Evolutionary conservation across 768 basidiomycete genomes (phyloP).

Genomic region (Calocybe indica): DNA sequence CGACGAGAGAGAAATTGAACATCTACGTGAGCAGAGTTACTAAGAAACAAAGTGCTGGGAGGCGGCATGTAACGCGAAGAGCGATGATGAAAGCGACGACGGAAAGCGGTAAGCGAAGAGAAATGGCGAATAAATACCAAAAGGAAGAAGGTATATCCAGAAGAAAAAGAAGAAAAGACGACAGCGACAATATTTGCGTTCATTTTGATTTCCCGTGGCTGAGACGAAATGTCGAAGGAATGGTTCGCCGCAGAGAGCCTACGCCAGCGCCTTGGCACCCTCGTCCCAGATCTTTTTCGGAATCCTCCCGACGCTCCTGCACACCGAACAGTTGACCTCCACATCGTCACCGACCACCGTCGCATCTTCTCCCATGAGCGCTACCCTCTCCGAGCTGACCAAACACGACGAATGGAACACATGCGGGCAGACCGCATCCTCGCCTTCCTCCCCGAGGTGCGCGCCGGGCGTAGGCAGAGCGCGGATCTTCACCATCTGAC

Average conservation of each 20-base stretch:
- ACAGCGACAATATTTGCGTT: too few species aligned
- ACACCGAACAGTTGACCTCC: constrained; percentile 73
- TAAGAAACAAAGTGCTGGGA: too few species aligned
- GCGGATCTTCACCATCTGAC: constrained; percentile 34
- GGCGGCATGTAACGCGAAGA: too few species aligned
- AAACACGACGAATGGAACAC: constrained; percentile 69
- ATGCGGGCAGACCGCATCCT: constrained; percentile 40
- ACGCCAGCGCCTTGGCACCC: constrained; percentile 24
- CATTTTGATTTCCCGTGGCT: too few species aligned
- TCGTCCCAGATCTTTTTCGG: constrained; percentile 55
- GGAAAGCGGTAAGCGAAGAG: too few species aligned
- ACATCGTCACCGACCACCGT: constrained; percentile 35
- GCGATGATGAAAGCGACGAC: too few species aligned
- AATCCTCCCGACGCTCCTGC: constrained; percentile 57
- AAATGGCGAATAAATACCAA: too few species aligned
- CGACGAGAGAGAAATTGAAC: too few species aligned
- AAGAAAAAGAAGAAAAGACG: too few species aligned
- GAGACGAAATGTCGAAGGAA: too few species aligned
- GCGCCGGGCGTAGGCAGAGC: constrained; percentile 11
- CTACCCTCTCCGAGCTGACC: constrained; percentile 60
- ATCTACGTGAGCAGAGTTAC: too few species aligned
- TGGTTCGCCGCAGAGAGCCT: background rate
- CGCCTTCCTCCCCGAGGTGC: constrained; percentile 6
- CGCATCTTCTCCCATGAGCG: constrained; percentile 52
- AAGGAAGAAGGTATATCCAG: background rate